These are phyloP conservation scores for Lasiosphaeria ovina DNA, from an alignment of 495 filamentous ascomycete genomes.

Conservation along the genomic window DNA sequence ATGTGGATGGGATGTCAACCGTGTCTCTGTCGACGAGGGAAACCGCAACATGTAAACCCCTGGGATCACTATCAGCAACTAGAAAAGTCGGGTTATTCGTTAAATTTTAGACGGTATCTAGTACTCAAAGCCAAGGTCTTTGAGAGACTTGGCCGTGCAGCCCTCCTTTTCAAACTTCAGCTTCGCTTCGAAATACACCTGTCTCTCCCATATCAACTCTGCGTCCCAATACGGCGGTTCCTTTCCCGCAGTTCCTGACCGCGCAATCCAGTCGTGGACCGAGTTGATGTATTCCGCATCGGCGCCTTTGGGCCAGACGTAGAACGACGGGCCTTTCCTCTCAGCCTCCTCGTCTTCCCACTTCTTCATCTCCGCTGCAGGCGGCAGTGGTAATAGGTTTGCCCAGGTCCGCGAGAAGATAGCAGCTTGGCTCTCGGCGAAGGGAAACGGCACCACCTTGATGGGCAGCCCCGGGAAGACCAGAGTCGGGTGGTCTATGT, in stretches of 20 bases:
- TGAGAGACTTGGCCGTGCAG: constrained; percentile 38
- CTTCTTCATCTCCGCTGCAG: constrained; percentile 56
- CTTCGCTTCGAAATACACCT: constrained; percentile 44
- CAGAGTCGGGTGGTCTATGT: constrained; percentile 71
- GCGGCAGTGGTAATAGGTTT: constrained; percentile 62
- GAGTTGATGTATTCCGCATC: constrained; percentile 80
- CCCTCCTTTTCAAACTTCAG: constrained; percentile 44
- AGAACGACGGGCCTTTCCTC: constrained; percentile 39
- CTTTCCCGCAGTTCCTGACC: constrained; percentile 54
- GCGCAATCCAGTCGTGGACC: constrained; percentile 58
- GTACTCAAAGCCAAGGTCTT: constrained; percentile 44
- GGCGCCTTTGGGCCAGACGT: constrained; percentile 61
- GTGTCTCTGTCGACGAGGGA: too few relatives aligned
- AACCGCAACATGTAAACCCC: too few relatives aligned
- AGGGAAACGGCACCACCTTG: constrained; percentile 78
- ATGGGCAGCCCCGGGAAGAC: constrained; percentile 73
- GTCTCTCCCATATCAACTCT: constrained; percentile 59
- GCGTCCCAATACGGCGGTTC: constrained; percentile 64
- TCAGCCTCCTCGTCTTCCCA: constrained; percentile 50
- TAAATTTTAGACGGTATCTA: too few relatives aligned
- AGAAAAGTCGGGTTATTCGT: too few relatives aligned
- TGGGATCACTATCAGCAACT: too few relatives aligned
- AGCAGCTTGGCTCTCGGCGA: constrained; percentile 75
- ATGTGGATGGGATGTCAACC: too few relatives aligned
- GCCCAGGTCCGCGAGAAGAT: constrained; percentile 75